Evolutionary conservation across 2,329 filamentous ascomycete genomes (phyloP).

Genomic region (Cordyceps farinosa): DNA sequence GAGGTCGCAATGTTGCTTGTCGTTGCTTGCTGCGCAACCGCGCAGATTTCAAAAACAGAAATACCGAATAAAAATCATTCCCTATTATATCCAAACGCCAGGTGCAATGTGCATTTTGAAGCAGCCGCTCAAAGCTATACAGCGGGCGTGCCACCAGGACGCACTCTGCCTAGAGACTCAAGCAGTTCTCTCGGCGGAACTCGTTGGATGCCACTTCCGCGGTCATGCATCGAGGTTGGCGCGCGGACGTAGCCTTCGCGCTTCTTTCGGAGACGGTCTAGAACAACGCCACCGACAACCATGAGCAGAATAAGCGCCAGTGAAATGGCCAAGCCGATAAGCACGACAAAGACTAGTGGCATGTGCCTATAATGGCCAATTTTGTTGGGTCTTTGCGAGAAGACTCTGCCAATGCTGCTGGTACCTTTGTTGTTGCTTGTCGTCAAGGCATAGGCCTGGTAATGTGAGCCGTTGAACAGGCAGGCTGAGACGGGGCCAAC

Average conservation of each 20-base stretch:
- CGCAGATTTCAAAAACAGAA: background rate
- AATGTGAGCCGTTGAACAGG: slow-evolving; percentile 77
- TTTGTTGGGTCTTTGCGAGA: slow-evolving; percentile 76
- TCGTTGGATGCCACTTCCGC: slow-evolving; percentile 54
- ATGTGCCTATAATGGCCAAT: slow-evolving; percentile 58
- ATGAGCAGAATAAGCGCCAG: slow-evolving; percentile 74
- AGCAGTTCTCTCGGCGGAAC: slow-evolving; percentile 60
- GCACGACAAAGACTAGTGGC: slow-evolving; percentile 71
- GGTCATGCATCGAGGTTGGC: slow-evolving; percentile 62
- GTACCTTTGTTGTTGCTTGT: slow-evolving; percentile 60
- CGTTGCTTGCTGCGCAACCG: background rate
- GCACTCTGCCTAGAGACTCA: slow-evolving; percentile 48
- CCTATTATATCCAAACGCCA: slow-evolving; percentile 37
- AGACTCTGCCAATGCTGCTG: slow-evolving; percentile 76
- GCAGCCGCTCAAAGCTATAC: slow-evolving; percentile 37
- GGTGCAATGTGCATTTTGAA: slow-evolving; percentile 30
- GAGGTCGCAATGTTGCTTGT: slow-evolving; percentile 7
- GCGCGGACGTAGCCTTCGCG: slow-evolving; percentile 79
- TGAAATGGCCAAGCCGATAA: slow-evolving; percentile 76
- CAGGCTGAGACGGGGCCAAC: slow-evolving; percentile 83
- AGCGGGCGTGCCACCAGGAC: slow-evolving; percentile 49
- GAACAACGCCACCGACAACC: slow-evolving; percentile 68
- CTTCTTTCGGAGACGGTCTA: slow-evolving; percentile 73
- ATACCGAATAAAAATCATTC: slow-evolving; percentile 19
- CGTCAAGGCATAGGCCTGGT: slow-evolving; percentile 78